Evolutionary conservation across 2,329 filamentous ascomycete species (phyloP), one percentile per base, ranked within the genome.

Genomic region (Neophaeococcomyces aloes): DNA sequence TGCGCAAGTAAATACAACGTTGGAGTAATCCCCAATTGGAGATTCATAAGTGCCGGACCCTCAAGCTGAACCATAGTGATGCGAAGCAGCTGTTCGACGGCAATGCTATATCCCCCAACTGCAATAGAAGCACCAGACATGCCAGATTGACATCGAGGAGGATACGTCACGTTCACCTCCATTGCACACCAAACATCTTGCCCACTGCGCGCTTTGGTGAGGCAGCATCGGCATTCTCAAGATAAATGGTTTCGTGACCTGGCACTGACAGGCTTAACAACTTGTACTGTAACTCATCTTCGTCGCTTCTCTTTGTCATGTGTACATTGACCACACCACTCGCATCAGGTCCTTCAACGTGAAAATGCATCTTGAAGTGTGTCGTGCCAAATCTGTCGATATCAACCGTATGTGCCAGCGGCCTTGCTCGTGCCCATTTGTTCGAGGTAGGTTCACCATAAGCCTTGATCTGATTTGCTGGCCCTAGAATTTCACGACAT

Each of bases 301-400:
- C 72, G 25, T 78, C 78, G 2, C 74, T 69, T 29, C 69, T 69
- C 61, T 79, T 86, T 36, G 81, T 73, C 74, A 94, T 78, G 60
- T 95, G 86, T 42, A 94, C 67, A 52, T 79, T 72, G 5, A 86
- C 87, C 1, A 80, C 70, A 11, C 88, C 89, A 19, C 74, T 74
- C 42, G 81, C 83, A 27, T 75, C 67, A 2, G 84, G 81, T 0
- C 89, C 89, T 59, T 88, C 79, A 30, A 84, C 82, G 59, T 91
- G 79, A 61, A 95, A 95, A 54, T 86, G 79, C 75, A 95, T 86
- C 50, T 78, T 67, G 50, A 95, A 61, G 61, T 95, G 87, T 50
- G 93, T 81, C 15, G 79, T 79, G 3, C 88, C 88, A 48, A 78
- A 72, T 8, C 72, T 67, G 58, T 95, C 88, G 5, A 74, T 86